Base-by-base conservation (phyloP, 352 stramenopile species). In the Globisporangium nunn region DNA sequence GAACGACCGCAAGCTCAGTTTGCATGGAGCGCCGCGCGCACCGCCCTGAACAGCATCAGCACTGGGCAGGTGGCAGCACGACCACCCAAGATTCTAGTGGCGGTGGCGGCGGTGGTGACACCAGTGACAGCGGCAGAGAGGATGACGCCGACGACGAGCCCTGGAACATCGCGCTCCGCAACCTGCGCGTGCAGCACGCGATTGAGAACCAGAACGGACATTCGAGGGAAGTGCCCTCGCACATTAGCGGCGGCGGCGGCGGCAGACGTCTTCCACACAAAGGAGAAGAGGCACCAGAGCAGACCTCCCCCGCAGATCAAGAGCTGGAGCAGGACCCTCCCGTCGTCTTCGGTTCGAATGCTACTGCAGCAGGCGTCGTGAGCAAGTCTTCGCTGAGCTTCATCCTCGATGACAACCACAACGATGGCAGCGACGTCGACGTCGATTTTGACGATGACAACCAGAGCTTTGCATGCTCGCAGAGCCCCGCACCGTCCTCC, bases 381-480 rank as follows among this genome's bases (percentile, higher is more conserved):
- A 79, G 66, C 61, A 90, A 90, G 64, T 84, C 75, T 4, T 87
- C 79, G 58, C 66, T 90, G 33, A 83, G 70, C 59, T 90, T 90
- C 58, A 90, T 90, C 58, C 68, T 90, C 15, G 79, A 81, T 55
- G 71, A 86, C 54, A n/a, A 64, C 23, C 23, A 23, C 33, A 8
- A 37, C 33, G 6, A 4, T 40, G 35, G 8, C 3, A 12, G 11
- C 12, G 12, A 43, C 11, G 37, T 17, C 37, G 37, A 17, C 37
- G 10, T 17, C 37, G 37, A 43, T 17, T 12, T 43, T 43, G 62
- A 48, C 18, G 43, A 58, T n/a, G 23, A 44, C 37, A 41, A 51
- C 61, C 52, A 66, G 60, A 40, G 63, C 63, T 33, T 7, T 23
- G 28, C 6, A 17, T 37, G 29, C 46, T 50, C 50, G 23, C 58